Percentiles rank a stretch among this genome's conserved stretches.
Evolutionary conservation across 1,284 basidiomycete species (phyloP).

Genomic region (Tilletia horrida): DNA sequence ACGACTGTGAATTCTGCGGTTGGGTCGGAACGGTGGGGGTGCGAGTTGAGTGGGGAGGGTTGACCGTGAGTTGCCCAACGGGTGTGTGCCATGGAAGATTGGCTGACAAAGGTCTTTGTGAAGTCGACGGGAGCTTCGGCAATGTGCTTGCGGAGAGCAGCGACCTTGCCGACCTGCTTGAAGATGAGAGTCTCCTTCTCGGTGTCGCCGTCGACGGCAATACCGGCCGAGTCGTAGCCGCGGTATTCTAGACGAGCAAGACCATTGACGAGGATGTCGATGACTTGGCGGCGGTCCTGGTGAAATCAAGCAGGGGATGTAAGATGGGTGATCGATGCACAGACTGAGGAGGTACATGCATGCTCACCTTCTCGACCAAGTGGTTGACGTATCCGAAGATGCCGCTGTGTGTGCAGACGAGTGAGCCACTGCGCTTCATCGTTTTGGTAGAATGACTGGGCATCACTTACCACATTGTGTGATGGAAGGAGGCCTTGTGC

Average conservation of each 20-base stretch:
- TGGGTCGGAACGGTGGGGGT: slow-evolving; percentile 85
- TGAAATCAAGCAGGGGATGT: background rate
- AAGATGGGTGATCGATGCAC: background rate
- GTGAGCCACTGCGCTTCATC: background rate
- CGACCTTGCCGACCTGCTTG: slow-evolving; percentile 99
- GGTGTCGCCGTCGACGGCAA: slow-evolving; percentile 91
- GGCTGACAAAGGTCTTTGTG: slow-evolving; percentile 75
- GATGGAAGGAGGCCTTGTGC: background rate
- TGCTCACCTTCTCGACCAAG: slow-evolving; percentile 50
- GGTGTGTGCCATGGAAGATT: slow-evolving; percentile 97
- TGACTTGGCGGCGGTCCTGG: slow-evolving; percentile 84
- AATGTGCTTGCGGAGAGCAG: slow-evolving; percentile 87
- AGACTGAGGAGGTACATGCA: background rate
- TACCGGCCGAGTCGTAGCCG: slow-evolving; percentile 92
- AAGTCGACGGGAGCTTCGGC: slow-evolving; percentile 73
- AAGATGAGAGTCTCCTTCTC: slow-evolving; percentile 74
- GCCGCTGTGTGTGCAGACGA: slow-evolving; percentile 24
- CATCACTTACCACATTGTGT: no score
- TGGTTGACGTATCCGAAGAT: slow-evolving; percentile 55
- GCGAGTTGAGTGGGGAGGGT: slow-evolving; percentile 78
- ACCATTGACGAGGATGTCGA: slow-evolving; percentile 87
- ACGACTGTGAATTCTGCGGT: slow-evolving; percentile 84
- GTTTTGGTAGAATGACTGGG: background rate
- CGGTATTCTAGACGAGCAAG: slow-evolving; percentile 95
- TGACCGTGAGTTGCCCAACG: slow-evolving; percentile 99